These are phyloP conservation scores for Elongisporangium prolatum DNA, from an alignment of 352 stramenopile species.

Conservation along the genomic window DNA sequence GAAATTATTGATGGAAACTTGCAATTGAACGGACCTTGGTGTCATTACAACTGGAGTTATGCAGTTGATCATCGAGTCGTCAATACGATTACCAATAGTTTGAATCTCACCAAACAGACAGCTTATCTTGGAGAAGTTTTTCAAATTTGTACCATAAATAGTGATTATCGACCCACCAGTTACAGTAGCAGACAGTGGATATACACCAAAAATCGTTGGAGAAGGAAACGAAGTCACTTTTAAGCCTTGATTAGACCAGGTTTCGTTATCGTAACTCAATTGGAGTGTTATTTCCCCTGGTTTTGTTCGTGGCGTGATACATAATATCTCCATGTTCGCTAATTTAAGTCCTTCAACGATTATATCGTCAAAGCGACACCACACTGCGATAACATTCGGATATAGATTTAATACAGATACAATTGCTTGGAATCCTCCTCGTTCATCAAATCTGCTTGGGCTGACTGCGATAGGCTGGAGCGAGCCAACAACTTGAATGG, in stretches of 20 bases:
- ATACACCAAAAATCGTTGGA: slow-evolving; percentile 21
- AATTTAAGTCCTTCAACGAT: slow-evolving; percentile 20
- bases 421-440: slow-evolving; percentile 29
- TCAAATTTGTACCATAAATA: slow-evolving; percentile 40
- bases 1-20: slow-evolving; percentile 35
- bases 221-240: slow-evolving; percentile 25
- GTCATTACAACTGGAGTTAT: slow-evolving; percentile 15
- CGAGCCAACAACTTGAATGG: slow-evolving; percentile 23
- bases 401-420: slow-evolving; percentile 24
- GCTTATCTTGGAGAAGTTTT: slow-evolving; percentile 16
- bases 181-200: slow-evolving; percentile 11
- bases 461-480: slow-evolving; percentile 15
- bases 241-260: slow-evolving; percentile 26
- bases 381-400: slow-evolving; percentile 12
- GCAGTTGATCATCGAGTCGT: slow-evolving; percentile 24
- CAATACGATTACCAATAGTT: slow-evolving; percentile 17
- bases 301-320: slow-evolving; percentile 17
- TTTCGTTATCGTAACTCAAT: slow-evolving; percentile 31
- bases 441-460: slow-evolving; percentile 36
- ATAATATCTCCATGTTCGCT: slow-evolving; percentile 23
- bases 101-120: slow-evolving; percentile 28
- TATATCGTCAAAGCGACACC: slow-evolving; percentile 29
- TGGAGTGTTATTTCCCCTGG: slow-evolving; percentile 16
- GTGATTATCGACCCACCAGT: slow-evolving; percentile 12
- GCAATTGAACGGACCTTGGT: slow-evolving; percentile 8